Conservation (phyloP, 805 yeast genomes). For the Yamadazyma scolyti region DNA sequence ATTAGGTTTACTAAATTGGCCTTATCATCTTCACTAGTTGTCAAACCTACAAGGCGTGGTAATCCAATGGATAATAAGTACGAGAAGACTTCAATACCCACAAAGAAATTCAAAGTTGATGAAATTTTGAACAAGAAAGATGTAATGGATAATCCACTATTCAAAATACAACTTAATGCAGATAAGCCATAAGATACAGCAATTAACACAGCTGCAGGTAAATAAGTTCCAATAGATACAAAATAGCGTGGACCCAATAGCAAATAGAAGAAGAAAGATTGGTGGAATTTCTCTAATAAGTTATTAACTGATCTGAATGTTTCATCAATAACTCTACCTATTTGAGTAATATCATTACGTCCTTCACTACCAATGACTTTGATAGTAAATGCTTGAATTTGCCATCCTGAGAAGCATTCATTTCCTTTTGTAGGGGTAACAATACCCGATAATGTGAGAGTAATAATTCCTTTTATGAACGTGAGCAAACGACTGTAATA, state of each 20-base stretch:
- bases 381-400: conserved; percentile 84
- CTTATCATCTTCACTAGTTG: conserved; percentile 9
- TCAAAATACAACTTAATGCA: conserved; percentile 55
- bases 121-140: conserved; percentile 19
- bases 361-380: conserved; percentile 62
- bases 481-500: conserved; percentile 57
- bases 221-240: conserved; percentile 90
- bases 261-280: conserved; percentile 90
- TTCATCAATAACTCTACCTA: conserved; percentile 88
- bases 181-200: conserved; percentile 69
- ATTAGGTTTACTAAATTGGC: conserved; percentile 13
- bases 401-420: conserved; percentile 95
- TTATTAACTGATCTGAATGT: conserved; percentile 86
- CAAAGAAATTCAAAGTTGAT: conserved; percentile 22
- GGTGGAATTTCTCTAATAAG: conserved; percentile 92
- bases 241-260: conserved; percentile 73
- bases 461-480: conserved; percentile 60
- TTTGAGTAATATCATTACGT: conserved; percentile 76
- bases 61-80: conserved; percentile 20
- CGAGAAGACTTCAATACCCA: conserved; percentile 22
- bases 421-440: conserved; percentile 55
- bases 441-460: conserved; percentile 70
- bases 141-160: conserved; percentile 30
- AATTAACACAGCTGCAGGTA: conserved; percentile 77
- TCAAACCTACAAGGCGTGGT: conserved; percentile 18